A percentile compares a stretch with the other conserved stretches of the same genome.
phyloP scores from a whole-genome alignment of 257 asterid genomes.

The Haberlea rhodopensis region DNA sequence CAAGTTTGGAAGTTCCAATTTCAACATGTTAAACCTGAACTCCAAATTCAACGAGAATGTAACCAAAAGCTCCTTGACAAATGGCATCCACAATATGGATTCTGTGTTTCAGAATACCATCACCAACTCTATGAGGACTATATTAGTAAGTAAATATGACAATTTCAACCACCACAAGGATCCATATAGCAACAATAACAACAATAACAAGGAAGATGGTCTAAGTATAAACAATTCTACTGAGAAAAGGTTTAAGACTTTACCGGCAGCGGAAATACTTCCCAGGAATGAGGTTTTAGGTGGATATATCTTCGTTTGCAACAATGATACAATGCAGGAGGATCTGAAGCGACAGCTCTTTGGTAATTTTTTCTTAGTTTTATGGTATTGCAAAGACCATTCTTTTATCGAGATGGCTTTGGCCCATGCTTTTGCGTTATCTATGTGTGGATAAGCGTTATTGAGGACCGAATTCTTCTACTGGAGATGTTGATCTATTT shows the following conservation, averaged over 20 bases:
- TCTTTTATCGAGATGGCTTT: neutral
- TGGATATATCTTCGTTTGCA: constrained; percentile 95
- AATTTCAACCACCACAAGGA: constrained; percentile 50
- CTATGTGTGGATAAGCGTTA: neutral
- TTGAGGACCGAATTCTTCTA: neutral
- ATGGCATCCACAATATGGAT: constrained; percentile 54
- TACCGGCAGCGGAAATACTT: constrained; percentile 91
- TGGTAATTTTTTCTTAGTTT: constrained; percentile 42
- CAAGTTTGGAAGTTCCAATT: constrained; percentile 71
- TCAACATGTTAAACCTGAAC: constrained; percentile 71
- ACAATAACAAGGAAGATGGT: constrained; percentile 46
- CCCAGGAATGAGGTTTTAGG: constrained; percentile 94
- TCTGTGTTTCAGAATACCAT: constrained; percentile 59
- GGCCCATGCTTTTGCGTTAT: neutral
- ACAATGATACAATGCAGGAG: constrained; percentile 96
- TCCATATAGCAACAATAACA: constrained; percentile 28
- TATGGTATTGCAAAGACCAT: neutral
- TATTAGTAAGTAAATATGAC: constrained; percentile 51
- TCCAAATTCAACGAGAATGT: constrained; percentile 55
- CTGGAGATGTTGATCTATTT: neutral
- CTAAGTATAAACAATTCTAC: constrained; percentile 41
- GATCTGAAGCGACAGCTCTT: constrained; percentile 87
- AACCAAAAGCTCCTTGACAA: constrained; percentile 40
- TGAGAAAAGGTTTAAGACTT: constrained; percentile 92
- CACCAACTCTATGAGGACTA: constrained; percentile 41